Evolutionary conservation across 108 stramenopile species (phyloP).

Genomic region (Skeletonema marinoi): DNA sequence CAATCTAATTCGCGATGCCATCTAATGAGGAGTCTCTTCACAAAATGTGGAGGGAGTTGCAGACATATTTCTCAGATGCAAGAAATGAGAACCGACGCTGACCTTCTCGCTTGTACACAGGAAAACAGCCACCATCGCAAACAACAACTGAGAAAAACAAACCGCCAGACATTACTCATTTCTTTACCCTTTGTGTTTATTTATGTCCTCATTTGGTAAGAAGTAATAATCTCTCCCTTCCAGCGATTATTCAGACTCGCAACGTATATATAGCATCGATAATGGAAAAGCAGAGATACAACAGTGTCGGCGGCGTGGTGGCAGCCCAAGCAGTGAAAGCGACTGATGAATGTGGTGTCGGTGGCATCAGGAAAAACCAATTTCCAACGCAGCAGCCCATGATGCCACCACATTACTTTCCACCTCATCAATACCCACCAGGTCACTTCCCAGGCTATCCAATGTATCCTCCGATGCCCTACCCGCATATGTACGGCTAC

Average conservation of each 20-base stretch:
- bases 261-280: too few relatives aligned
- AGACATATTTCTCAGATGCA: too few relatives aligned
- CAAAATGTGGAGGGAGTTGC: too few relatives aligned
- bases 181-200: too few relatives aligned
- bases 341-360: neutral
- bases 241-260: neutral
- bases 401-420: neutral
- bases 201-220: too few relatives aligned
- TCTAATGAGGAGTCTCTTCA: too few relatives aligned
- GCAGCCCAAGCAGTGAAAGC: neutral
- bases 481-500: neutral
- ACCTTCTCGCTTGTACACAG: too few relatives aligned
- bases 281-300: neutral
- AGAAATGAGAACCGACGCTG: too few relatives aligned
- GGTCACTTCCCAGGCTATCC: neutral
- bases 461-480: neutral
- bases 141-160: too few relatives aligned
- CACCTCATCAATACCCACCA: neutral
- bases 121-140: too few relatives aligned
- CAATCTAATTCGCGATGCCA: too few relatives aligned
- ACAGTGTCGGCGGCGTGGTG: neutral
- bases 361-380: neutral
- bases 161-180: too few relatives aligned
- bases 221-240: neutral
- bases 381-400: neutral